Conservation (phyloP, 148 eudicot genomes). For the Rhododendron williamsianum region DNA sequence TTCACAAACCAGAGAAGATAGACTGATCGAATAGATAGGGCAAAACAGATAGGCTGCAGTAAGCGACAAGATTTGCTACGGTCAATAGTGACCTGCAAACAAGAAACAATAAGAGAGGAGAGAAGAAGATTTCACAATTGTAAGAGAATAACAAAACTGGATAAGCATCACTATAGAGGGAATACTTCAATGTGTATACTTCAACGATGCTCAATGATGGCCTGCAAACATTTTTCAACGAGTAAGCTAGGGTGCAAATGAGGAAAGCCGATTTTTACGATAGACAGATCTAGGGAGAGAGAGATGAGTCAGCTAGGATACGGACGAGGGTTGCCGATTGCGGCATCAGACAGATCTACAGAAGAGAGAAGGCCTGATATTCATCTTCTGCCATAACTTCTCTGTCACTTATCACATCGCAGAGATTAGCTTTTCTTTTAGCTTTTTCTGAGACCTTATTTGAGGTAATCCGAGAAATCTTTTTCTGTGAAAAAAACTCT, state of each 20-base stretch:
- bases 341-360: neutral
- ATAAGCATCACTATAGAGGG: neutral
- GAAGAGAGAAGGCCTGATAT: neutral
- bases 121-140: neutral
- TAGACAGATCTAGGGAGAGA: neutral
- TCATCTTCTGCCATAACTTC: neutral
- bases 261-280: neutral
- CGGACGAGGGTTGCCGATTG: neutral
- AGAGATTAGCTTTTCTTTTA: neutral
- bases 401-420: neutral
- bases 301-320: neutral
- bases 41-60: neutral
- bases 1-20: neutral
- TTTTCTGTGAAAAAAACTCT: neutral
- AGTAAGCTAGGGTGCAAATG: neutral
- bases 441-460: neutral
- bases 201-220: neutral
- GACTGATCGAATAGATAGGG: neutral
- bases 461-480: neutral
- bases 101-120: neutral
- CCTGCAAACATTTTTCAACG: neutral
- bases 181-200: neutral
- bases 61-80: neutral
- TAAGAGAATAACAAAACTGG: neutral
- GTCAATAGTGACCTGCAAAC: neutral